A percentile compares a stretch with the other conserved stretches of the same genome.
Conservation (phyloP, 2,329 filamentous ascomycete genomes). For the Lasiodiplodia sp. region DNA sequence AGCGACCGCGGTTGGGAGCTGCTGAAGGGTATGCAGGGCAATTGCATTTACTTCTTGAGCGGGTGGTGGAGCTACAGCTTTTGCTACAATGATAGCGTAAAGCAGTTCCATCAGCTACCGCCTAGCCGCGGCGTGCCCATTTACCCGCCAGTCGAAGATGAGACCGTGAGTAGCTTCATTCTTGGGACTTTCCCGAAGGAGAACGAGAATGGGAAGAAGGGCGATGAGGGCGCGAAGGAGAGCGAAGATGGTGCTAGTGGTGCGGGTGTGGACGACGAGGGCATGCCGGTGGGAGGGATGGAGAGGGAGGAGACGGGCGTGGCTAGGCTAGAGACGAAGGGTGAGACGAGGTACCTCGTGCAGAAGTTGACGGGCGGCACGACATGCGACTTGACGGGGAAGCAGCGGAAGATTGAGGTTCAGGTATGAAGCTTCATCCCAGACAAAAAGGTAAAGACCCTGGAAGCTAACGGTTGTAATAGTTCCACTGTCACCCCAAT, state of each 20-base stretch:
- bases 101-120: conserved; percentile 87
- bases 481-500: conserved; percentile 80
- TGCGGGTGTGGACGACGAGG: conserved; percentile 31
- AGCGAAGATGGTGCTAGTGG: conserved; percentile 31
- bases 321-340: conserved; percentile 79
- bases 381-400: conserved; percentile 83
- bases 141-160: conserved; percentile 79
- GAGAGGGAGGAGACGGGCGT: conserved; percentile 39
- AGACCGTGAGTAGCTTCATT: conserved; percentile 76
- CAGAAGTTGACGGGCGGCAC: conserved; percentile 83
- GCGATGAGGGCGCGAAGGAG: conserved; percentile 36
- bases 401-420: conserved; percentile 83
- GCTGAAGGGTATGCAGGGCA: conserved; percentile 76
- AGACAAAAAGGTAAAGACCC: neutral
- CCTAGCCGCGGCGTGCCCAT: conserved; percentile 70
- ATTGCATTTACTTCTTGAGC: conserved; percentile 82
- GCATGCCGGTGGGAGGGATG: neutral
- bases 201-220: conserved; percentile 33
- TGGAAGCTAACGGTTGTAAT: no score
- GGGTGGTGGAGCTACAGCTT: conserved; percentile 98
- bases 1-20: conserved; percentile 81
- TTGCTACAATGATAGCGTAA: conserved; percentile 86
- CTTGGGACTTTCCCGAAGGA: conserved; percentile 67
- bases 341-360: conserved; percentile 84
- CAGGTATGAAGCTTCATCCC: conserved; percentile 54